Base-by-base conservation (phyloP, 2,329 filamentous ascomycete species). In the Phaeosphaeriaceae sp. region DNA sequence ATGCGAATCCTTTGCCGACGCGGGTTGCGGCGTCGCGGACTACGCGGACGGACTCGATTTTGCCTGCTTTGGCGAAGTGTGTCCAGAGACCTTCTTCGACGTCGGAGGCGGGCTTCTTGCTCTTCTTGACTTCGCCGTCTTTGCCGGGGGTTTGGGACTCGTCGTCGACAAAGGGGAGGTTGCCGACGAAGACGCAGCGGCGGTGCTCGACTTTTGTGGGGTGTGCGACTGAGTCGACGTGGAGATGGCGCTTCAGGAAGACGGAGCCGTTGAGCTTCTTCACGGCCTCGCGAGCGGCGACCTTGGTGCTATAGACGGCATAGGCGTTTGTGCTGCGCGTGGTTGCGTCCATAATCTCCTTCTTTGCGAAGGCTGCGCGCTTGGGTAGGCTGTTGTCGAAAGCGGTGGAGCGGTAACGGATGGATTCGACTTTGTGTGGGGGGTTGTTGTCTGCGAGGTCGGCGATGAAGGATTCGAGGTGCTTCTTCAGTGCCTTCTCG, bases 1-100 rank as follows among this genome's bases (percentile, higher is more conserved):
- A 99, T 62, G 96, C 96, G 74, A 99, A 93, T 4, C 95, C 95
- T 77, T 99, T 99, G 71, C 95, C 93, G 28, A 99, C 92, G 51
- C 96, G 88, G 8, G 96, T 99, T 67, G 91, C 90, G 63, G 91
- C 84, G 73, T 99, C 95, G 55, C 95, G 89, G 52, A 97, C 87
- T 21, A 99, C 93, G 32, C 95, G 91, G 35, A 99, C 96, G 73
- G 90, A 97, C 79, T 99, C 94, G 13, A 99, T 91, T 64, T 86
- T 91, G 66, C 94, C 94, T 61, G 86, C 89, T 75, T 91, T 87
- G 60, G 84, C 81, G 72, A 97, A 96, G 21, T 90, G 89, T 48
- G 89, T 86, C 93, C 93, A 97, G 1, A 97, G 85, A 6, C 95
- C 95, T 81, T 99, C 95, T 77, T 98, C 94, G 11, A 96, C 84